Base-by-base conservation (phyloP, 1,284 basidiomycete species). In the Laetiporus sulphureus region DNA sequence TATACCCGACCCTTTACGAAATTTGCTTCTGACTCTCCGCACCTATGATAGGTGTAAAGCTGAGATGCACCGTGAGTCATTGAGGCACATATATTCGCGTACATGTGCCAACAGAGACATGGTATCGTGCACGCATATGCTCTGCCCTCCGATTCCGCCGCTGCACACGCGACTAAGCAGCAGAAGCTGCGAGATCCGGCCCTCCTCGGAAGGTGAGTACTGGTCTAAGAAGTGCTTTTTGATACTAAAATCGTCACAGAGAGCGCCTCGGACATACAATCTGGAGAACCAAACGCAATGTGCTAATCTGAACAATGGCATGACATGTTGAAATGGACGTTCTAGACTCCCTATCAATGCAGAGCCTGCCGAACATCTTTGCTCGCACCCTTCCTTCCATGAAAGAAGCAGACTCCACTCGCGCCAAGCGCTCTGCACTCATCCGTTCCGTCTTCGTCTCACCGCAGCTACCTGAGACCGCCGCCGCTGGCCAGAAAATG, bases 281-380 rank as follows among this genome's bases (percentile, higher is more conserved):
- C 13, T 59, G 57, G 51, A 44, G 53, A 19, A 63, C 64, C 2
- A 59, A 54, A 53, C 62, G 63, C 60, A 16, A n/a, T 52, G 31
- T 10, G 8, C 24, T 32, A 20, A 25, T 29, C 11, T 18, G 15
- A 30, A 8, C 23, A 23, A 23, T 8, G 2, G 15, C 16, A 18
- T 18, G 1, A 6, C 20, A 13, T 10, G 6, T n/a, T 29, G 27
- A 11, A 19, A 33, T 10, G 21, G 22, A 16, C 20, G 31, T 13
- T 13, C n/a, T 18, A 83, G 79, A 76, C 45, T 80, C 71, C 50
- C 58, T 80, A 12, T 66, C 68, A 15, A 57, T 79, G 20, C 81
- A 83, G 52, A 63, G 69, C 16, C 64, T 83, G 7, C 56, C 82
- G 22, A 68, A 72, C 40, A 50, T 83, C 2, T 69, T 83, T 49